Base-by-base conservation (phyloP, 768 basidiomycete genomes). In the Calocybe gangraenosa region DNA sequence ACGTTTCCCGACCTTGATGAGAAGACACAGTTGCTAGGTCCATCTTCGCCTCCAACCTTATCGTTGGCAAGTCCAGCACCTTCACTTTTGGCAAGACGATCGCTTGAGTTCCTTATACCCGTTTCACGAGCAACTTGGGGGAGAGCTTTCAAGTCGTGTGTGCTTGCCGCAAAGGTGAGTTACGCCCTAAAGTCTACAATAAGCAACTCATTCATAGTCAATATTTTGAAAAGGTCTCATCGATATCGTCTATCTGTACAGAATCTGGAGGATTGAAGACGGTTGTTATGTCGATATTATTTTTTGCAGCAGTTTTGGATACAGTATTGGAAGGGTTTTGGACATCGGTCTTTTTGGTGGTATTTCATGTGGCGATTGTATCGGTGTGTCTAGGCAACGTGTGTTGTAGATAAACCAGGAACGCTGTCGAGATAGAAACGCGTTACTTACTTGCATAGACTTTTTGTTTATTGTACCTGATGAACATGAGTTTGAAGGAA, bases 111-210 rank as follows among this genome's bases (percentile, higher is more conserved):
- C 14, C 18, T 49, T 17, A 35, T 11, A 32, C n/a, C n/a, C 30
- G 23, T 47, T 10, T 18, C 42, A 18, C 37, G 36, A n/a, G 47
- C 17, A 15, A 40, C 43, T 32, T 52, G 47, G 58, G 49, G 47
- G 40, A 54, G 55, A 42, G 41, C 50, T 9, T 22, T 57, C 30
- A 64, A 64, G 49, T 60, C 61, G 15, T 59, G 54, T 37, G 48
- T 65, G 7, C 51, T 65, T 30, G 47, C 58, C 18, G 42, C 51
- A 23, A 65, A 65, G 55, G 64, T 62, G 35, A 7, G n/a, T 49
- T 46, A 17, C 30, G 15, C 10, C 17, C 33, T 25, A 6, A 33
- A 11, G 37, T 37, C 15, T 36, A 17, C 5, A 28, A 4, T 14
- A 14, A 7, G 7, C 17, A 35, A 18, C 14, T n/a, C 6, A 35